A percentile compares a stretch with the other conserved stretches of the same genome.
phyloP scores from a whole-genome alignment of 2,329 filamentous ascomycete genomes.

The Beauveria varroae region DNA sequence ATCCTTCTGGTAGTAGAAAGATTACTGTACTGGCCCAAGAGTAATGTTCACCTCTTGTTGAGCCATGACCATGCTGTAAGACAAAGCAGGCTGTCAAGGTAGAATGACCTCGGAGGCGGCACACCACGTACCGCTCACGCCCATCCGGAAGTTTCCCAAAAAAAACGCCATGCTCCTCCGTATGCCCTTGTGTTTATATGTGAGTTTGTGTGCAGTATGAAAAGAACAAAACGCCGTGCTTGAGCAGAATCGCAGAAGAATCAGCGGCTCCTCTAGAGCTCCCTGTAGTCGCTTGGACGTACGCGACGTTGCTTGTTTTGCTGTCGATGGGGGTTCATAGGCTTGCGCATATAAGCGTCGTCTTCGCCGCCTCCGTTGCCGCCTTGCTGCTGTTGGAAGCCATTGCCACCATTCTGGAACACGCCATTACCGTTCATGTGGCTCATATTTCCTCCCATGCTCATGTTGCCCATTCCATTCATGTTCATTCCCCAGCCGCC shows the following conservation, averaged over 20 bases:
- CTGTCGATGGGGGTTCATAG: conserved; percentile 88
- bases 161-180: conserved; percentile 6
- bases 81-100: not conserved
- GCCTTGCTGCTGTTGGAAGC: conserved; percentile 13
- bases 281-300: conserved; percentile 83
- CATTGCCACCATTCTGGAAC: conserved; percentile 20
- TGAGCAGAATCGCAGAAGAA: not conserved
- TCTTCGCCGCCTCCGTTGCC: conserved; percentile 57
- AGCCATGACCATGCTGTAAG: not conserved
- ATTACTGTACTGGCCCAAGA: not conserved
- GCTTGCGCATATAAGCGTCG: conserved; percentile 90
- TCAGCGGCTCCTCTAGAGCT: conserved; percentile 41
- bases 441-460: conserved; percentile 22
- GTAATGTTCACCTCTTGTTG: not conserved
- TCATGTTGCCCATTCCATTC: conserved; percentile 15
- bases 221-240: conserved; percentile 4
- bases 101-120: not conserved
- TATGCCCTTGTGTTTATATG: not conserved
- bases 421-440: conserved; percentile 18
- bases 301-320: conserved; percentile 73
- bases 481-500: conserved; percentile 13
- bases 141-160: not conserved
- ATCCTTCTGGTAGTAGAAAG: not conserved
- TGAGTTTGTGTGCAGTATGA: not conserved
- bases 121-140: not conserved